A percentile compares a stretch with the other conserved stretches of the same genome.
These are phyloP conservation scores for Coemansia sp. DNA, from an alignment of 192 early-diverging fungal species.

Conservation along the genomic window DNA sequence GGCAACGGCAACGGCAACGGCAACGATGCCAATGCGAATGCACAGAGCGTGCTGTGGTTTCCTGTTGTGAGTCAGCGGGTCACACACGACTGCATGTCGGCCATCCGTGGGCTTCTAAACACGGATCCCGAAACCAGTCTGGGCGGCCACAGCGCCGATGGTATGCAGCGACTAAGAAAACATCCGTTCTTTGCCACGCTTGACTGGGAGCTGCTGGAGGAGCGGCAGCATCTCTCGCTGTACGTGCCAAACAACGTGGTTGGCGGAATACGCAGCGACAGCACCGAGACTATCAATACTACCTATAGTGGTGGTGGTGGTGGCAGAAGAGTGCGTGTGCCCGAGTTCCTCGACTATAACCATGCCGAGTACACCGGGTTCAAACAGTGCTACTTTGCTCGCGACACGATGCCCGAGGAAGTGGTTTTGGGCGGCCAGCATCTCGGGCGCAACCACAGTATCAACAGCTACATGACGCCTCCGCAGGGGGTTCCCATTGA, in stretches of 20 bases:
- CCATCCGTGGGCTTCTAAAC: conserved; percentile 70
- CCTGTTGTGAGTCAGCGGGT: conserved; percentile 40
- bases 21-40: background rate
- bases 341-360: conserved; percentile 73
- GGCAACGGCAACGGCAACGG: background rate
- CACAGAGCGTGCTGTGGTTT: conserved; percentile 56
- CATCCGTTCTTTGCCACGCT: conserved; percentile 81
- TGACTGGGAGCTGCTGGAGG: conserved; percentile 74
- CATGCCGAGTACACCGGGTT: conserved; percentile 73
- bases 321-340: conserved; percentile 53
- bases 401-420: conserved; percentile 20
- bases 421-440: conserved; percentile 19
- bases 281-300: no score
- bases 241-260: conserved; percentile 66
- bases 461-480: background rate
- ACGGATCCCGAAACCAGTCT: conserved; percentile 70
- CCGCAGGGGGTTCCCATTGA: conserved; percentile 27
- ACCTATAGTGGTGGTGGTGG: conserved; percentile 60
- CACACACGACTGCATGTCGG: conserved; percentile 67
- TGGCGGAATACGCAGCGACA: no score
- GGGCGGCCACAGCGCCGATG: conserved; percentile 66
- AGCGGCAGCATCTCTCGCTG: conserved; percentile 65
- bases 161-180: conserved; percentile 60
- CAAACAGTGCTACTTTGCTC: conserved; percentile 12
- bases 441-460: background rate